phyloP scores from a whole-genome alignment of 1,284 basidiomycete species.

The Tetrapyrgos nigripes region DNA sequence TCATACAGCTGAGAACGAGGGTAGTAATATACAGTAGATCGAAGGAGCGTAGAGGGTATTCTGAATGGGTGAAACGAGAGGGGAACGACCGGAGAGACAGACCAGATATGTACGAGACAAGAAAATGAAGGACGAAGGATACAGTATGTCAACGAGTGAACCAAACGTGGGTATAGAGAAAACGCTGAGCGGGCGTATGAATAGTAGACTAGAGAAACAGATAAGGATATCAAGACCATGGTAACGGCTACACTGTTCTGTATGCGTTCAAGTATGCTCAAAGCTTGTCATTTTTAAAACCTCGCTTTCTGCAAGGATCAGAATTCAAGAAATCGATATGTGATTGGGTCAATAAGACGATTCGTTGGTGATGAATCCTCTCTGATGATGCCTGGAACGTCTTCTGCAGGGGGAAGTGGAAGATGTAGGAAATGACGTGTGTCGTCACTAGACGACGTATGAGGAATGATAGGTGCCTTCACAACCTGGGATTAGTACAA shows the following conservation, averaged over 20 bases:
- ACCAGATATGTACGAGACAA: neutral
- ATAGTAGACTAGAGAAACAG: neutral
- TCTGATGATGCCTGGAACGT: conserved; percentile 76
- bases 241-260: no score
- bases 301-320: conserved; percentile 47
- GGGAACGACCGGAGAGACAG: no score
- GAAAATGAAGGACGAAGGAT: neutral
- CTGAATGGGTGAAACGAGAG: neutral
- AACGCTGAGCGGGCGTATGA: neutral
- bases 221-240: neutral
- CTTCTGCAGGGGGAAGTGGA: conserved; percentile 73
- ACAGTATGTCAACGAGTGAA: neutral
- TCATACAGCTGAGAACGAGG: neutral
- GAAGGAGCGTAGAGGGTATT: neutral
- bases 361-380: conserved; percentile 61
- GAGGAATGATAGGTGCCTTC: conserved; percentile 84
- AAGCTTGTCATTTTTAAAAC: no score
- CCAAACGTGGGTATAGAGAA: neutral
- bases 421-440: conserved; percentile 83
- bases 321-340: conserved; percentile 78
- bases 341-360: conserved; percentile 68
- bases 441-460: conserved; percentile 78
- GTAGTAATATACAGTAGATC: neutral
- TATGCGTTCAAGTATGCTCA: no score
- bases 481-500: conserved; percentile 13